A percentile compares a stretch with the other conserved stretches of the same genome.
These are phyloP conservation scores for Wickerhamiella spandovensis DNA, from an alignment of 805 yeast species.

Conservation along the genomic window DNA sequence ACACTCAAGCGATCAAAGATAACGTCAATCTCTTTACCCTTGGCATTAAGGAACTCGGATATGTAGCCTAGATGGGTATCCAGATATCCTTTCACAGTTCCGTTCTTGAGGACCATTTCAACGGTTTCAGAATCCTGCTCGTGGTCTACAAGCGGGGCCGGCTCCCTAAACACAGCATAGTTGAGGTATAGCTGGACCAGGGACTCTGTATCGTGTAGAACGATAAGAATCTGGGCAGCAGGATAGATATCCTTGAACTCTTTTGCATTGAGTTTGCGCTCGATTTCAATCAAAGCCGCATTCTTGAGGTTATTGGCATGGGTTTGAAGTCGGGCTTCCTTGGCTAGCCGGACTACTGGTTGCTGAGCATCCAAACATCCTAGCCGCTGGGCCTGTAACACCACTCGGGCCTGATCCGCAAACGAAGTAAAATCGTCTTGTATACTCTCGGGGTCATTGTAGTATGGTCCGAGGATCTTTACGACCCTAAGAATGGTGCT, in stretches of 20 bases:
- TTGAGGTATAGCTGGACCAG: conserved; percentile 21
- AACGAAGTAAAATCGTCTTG: not conserved
- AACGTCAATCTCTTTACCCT: conserved; percentile 29
- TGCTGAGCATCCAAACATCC: not conserved
- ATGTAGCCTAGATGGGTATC: not conserved
- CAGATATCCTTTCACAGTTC: not conserved
- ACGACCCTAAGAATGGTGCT: conserved; percentile 4
- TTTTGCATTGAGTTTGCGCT: not conserved
- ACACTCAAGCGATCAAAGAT: conserved; percentile 28
- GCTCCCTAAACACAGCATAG: not conserved
- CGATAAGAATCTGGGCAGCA: conserved; percentile 22
- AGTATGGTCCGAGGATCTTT: not conserved
- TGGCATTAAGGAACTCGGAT: conserved; percentile 27
- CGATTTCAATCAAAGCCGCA: not conserved
- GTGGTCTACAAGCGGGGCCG: conserved; percentile 7
- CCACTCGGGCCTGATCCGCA: conserved; percentile 1
- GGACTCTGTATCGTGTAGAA: conserved; percentile 25
- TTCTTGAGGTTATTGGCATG: not conserved
- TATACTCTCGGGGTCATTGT: not conserved
- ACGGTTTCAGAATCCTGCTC: conserved; percentile 12
- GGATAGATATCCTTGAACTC: not conserved
- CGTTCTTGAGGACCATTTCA: conserved; percentile 14
- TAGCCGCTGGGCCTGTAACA: not conserved
- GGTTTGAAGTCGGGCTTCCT: not conserved
- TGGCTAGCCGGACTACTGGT: not conserved